phyloP scores from a whole-genome alignment of 345 rosid genomes.

The Leavenworthia alabamica region DNA sequence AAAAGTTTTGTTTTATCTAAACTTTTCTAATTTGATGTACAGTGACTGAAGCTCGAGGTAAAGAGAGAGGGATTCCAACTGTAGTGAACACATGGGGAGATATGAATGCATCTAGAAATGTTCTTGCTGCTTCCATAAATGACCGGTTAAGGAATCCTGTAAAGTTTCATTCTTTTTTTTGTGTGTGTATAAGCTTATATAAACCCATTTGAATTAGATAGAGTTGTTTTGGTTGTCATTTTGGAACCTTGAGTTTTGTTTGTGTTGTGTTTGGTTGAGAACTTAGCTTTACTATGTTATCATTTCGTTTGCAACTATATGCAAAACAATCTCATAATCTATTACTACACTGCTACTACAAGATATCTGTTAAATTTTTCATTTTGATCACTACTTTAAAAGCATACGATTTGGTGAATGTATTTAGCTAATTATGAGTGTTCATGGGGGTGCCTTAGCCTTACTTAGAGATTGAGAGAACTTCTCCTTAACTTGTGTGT shows the following conservation, averaged over 20 bases:
- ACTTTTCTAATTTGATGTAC: constrained; percentile 7
- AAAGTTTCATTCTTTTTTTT: constrained; percentile 10
- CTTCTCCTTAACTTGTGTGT: no score
- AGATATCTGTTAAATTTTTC: no score
- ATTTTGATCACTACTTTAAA: background rate
- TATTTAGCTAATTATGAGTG: background rate
- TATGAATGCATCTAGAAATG: constrained; percentile 53
- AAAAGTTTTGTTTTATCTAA: background rate
- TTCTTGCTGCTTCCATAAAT: constrained; percentile 69
- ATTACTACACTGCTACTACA: no score
- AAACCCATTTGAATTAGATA: no score
- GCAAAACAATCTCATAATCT: no score
- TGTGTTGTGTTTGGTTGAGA: background rate
- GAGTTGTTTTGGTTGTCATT: background rate
- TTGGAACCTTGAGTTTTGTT: background rate
- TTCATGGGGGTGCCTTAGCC: background rate
- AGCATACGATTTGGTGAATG: no score
- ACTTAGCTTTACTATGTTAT: background rate
- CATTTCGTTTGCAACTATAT: no score
- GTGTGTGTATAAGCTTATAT: background rate
- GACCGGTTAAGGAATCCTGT: constrained; percentile 58
- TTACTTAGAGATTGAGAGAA: no score
- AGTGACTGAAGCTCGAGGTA: constrained; percentile 70
- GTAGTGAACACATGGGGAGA: constrained; percentile 92
- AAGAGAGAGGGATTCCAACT: constrained; percentile 44